phyloP scores from a whole-genome alignment of 1,284 basidiomycete genomes.

The Flammula alnicola region DNA sequence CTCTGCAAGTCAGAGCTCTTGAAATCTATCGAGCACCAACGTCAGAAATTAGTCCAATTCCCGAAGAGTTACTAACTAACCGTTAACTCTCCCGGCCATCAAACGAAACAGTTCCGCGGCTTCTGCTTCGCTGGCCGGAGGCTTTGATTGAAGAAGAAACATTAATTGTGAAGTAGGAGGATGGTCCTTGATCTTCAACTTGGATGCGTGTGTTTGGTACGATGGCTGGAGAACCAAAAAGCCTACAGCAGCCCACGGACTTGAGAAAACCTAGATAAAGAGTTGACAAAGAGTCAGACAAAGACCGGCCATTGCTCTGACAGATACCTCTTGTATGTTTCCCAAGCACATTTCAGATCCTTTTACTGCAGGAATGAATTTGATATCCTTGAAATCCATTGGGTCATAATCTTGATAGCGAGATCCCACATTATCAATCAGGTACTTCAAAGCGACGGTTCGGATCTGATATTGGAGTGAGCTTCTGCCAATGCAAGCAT shows the following conservation, averaged over 20 bases:
- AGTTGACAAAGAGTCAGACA: not conserved
- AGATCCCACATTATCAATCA: conserved; percentile 70
- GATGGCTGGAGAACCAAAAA: conserved; percentile 70
- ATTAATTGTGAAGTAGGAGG: conserved; percentile 75
- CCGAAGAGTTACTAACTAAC: conserved; percentile 42
- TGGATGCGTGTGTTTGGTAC: conserved; percentile 63
- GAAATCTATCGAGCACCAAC: no score
- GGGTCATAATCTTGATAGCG: conserved; percentile 73
- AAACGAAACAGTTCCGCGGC: conserved; percentile 80
- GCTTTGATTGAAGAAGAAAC: conserved; percentile 61
- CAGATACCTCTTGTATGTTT: conserved; percentile 69
- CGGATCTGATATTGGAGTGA: conserved; percentile 41
- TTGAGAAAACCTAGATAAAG: conserved; percentile 66
- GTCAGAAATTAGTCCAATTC: no score
- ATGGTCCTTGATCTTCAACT: conserved; percentile 78
- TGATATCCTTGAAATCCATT: conserved; percentile 53
- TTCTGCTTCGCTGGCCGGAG: conserved; percentile 59
- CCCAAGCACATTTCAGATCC: conserved; percentile 58
- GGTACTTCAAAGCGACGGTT: conserved; percentile 72
- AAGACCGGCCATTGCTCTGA: conserved; percentile 18
- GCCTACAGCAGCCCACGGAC: conserved; percentile 76
- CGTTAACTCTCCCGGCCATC: conserved; percentile 74
- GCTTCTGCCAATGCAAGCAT: not conserved
- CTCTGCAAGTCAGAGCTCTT: conserved; percentile 46
- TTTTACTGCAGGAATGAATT: conserved; percentile 83